Evolutionary conservation across 2,329 filamentous ascomycete genomes (phyloP).

Genomic region (Phyllachora maydis): DNA sequence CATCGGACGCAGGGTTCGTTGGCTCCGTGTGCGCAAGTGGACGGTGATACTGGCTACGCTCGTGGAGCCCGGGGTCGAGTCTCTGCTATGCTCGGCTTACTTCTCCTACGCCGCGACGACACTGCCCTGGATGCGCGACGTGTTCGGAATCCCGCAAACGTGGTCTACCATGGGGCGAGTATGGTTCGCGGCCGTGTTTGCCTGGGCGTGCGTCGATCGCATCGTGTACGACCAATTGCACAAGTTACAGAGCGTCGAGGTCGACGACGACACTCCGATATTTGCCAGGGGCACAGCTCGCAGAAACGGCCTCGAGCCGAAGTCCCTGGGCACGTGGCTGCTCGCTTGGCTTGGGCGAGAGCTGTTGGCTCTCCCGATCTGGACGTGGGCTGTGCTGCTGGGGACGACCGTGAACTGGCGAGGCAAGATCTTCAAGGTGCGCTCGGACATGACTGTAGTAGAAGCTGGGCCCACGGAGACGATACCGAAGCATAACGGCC

Average conservation of each 20-base stretch:
- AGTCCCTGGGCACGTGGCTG: constrained; percentile 52
- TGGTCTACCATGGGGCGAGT: constrained; percentile 44
- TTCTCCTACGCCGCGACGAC: constrained; percentile 63
- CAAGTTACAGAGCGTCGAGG: constrained; percentile 46
- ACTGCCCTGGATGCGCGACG: constrained; percentile 37
- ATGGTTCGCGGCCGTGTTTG: constrained; percentile 43
- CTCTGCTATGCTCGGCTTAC: constrained; percentile 63
- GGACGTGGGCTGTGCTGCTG: constrained; percentile 77
- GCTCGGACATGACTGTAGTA: constrained; percentile 62
- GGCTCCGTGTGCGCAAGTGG: constrained; percentile 87
- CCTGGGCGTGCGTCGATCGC: constrained; percentile 64
- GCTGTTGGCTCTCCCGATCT: constrained; percentile 65
- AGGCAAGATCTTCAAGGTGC: constrained; percentile 62
- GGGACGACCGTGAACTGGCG: constrained; percentile 78
- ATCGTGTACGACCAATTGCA: constrained; percentile 56
- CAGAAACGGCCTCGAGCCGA: constrained; percentile 17
- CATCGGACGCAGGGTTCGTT: constrained; percentile 61
- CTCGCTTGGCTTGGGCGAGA: constrained; percentile 74
- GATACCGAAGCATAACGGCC: too few species aligned
- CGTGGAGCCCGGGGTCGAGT: constrained; percentile 83
- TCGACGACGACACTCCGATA: constrained; percentile 50
- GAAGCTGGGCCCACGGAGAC: too few species aligned
- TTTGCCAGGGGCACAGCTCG: constrained; percentile 38
- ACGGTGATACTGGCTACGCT: constrained; percentile 77
- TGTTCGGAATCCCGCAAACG: constrained; percentile 33